Evolutionary conservation across 352 stramenopile genomes (phyloP), one percentile per base, ranked within the genome.

Genomic region (Pythium angustatum): DNA sequence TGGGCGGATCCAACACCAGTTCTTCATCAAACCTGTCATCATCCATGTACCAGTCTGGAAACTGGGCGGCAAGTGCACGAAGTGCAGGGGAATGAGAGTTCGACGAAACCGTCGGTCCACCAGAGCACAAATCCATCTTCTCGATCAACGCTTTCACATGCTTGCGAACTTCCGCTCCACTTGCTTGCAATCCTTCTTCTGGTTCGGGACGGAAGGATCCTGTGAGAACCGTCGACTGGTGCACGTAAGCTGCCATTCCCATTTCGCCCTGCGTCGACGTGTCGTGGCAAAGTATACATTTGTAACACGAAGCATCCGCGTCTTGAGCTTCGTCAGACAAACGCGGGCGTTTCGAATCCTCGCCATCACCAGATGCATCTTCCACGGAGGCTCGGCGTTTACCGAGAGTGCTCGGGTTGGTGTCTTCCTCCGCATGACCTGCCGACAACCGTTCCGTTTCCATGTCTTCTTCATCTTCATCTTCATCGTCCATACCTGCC

Each of bases 251-350:
- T 15, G 81, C 83, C 61, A 94, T 84, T 24, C 87, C 86, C 84
- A 96, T 93, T 58, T 94, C 84, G n/a, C 78, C 78, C 58, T 89
- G 81, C 26, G 63, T 78, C n/a, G 81, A 85, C 17, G 69, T 88
- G 52, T 96, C 87, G 62, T 96, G 87, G 44, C 87, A 96, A 27
- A 96, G 71, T 36, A 96, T 96, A 52, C 87, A 96, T 59, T 88
- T 91, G 71, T 77, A 79, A 33, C 69, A 72, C 12, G 43, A 43
- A 2, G 0, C 44, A 15, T 62, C 41, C n/a, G 85, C 71, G 12
- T 71, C 78, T 0, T 47, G 31, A 1, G 40, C 28, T 27, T 82
- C 67, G n/a, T 71, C 76, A 7, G 73, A 67, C 17, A 78, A 34
- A 59, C 85, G 81, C 33, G 77, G 77, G 15, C 72, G 72, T 68